These are phyloP conservation scores for Sporothrix humicola DNA, from an alignment of 2,329 filamentous ascomycete genomes.

Conservation along the genomic window DNA sequence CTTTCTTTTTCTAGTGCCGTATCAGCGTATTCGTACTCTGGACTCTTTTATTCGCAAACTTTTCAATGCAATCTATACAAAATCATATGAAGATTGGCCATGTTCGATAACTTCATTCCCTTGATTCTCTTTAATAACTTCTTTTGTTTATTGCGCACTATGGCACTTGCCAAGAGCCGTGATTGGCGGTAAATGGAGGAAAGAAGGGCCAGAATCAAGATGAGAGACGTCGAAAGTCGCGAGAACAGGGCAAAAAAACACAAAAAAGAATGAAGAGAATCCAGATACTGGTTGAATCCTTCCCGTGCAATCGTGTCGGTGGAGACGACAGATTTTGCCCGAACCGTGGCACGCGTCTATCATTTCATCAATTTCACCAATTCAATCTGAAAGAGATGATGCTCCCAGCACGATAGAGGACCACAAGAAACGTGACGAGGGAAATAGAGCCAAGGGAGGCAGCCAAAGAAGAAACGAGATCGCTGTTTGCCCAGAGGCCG, in stretches of 20 bases:
- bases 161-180: constrained; percentile 3
- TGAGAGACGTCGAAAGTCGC: not conserved
- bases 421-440: not conserved
- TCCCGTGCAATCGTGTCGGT: not conserved
- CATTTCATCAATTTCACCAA: not conserved
- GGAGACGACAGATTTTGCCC: not conserved
- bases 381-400: not conserved
- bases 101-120: not conserved
- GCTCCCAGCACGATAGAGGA: not conserved
- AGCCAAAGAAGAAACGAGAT: not conserved
- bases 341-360: constrained; percentile 4
- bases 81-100: not conserved
- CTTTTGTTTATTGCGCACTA: not conserved
- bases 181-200: constrained; percentile 5
- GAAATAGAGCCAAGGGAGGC: not conserved
- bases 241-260: not conserved
- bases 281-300: not conserved
- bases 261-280: not conserved
- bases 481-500: not conserved
- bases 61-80: not conserved
- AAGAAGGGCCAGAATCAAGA: not conserved
- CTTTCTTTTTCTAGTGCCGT: not conserved
- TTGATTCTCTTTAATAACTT: not conserved
- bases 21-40: not conserved
- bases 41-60: too few relatives aligned